Conservation (phyloP, 441 rosid species). For the Adansonia grandidieri region DNA sequence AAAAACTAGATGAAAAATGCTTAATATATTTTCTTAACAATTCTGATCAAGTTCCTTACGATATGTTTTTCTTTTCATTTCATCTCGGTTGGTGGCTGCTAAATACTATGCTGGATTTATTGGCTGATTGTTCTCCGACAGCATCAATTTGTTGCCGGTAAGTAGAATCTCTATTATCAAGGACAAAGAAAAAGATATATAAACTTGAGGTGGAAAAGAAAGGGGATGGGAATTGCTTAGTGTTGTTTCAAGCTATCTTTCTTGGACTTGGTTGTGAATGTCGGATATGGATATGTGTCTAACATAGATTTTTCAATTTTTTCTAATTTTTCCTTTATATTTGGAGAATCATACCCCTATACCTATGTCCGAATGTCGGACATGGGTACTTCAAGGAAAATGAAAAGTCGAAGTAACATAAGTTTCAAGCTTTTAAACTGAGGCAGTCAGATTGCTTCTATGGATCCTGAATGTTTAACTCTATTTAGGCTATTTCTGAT, state of each 20-base stretch:
- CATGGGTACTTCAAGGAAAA: no score
- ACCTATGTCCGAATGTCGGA: no score
- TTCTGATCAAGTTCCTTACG: conserved; percentile 31
- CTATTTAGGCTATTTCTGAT: conserved; percentile 1
- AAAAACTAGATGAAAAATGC: neutral
- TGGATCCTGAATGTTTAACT: neutral
- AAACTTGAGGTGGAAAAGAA: conserved; percentile 8
- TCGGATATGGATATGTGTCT: no score
- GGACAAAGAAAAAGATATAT: conserved; percentile 1
- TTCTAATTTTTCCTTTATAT: no score
- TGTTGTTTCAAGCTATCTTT: conserved; percentile 1
- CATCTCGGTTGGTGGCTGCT: conserved; percentile 37
- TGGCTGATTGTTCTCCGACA: conserved; percentile 47
- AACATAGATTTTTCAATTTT: no score
- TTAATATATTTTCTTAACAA: neutral
- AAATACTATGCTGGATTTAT: conserved; percentile 30
- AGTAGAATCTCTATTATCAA: conserved; percentile 37
- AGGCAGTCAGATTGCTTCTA: neutral
- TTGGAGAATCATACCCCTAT: no score
- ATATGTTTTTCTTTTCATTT: conserved; percentile 35
- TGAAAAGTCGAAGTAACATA: no score
- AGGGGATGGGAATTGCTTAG: neutral
- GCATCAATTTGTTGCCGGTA: conserved; percentile 99
- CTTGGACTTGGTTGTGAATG: neutral
- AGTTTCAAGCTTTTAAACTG: neutral